Evolutionary conservation across 148 eudicot genomes (phyloP).

Genomic region (Beta vulgaris): DNA sequence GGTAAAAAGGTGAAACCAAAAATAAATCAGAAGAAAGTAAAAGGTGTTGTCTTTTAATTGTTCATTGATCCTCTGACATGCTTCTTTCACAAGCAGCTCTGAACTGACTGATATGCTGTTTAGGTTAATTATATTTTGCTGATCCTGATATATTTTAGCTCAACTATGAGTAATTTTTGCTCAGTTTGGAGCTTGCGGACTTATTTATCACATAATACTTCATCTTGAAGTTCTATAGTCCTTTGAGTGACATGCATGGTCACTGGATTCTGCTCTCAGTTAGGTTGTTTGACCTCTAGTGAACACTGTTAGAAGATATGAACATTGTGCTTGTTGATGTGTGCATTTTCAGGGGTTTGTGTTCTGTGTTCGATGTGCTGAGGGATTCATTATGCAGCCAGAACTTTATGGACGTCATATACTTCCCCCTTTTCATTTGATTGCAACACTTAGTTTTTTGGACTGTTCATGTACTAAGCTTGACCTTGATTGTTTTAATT

Average conservation of each 20-base stretch:
- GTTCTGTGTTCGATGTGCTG: not conserved
- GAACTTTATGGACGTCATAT: too few species aligned
- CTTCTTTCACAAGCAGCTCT: not conserved
- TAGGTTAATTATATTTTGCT: not conserved
- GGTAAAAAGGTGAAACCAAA: constrained; percentile 50
- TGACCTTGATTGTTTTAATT: too few species aligned
- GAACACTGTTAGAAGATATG: not conserved
- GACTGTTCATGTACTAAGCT: too few species aligned
- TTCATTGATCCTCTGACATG: not conserved
- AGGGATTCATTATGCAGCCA: not conserved
- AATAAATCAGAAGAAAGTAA: not conserved
- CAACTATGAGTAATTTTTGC: not conserved
- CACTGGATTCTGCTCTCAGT: not conserved
- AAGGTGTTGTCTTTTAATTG: not conserved
- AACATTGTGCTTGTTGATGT: not conserved
- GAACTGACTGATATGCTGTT: not conserved
- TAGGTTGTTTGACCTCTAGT: not conserved
- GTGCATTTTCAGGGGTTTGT: not conserved
- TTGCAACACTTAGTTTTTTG: too few species aligned
- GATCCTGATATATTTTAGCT: not conserved
- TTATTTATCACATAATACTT: not conserved
- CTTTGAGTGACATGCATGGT: not conserved
- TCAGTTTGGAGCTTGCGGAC: not conserved
- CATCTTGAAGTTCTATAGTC: not conserved
- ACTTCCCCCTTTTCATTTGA: too few species aligned